A percentile compares a stretch with the other conserved stretches of the same genome.
Conservation (phyloP, 371 early-diverging fungal species). For the Rhizomucor miehei region DNA sequence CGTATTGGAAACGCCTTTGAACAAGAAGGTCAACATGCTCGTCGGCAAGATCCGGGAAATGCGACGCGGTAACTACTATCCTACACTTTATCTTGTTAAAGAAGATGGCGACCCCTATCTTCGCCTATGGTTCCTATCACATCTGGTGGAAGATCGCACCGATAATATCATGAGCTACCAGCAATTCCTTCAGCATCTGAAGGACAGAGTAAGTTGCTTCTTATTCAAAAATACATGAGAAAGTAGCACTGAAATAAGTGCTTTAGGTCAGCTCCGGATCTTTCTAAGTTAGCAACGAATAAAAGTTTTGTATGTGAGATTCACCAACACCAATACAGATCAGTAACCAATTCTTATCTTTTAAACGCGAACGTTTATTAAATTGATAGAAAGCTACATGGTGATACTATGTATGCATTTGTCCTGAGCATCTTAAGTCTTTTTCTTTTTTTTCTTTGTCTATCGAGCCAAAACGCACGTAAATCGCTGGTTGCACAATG, state of each 20-base stretch:
- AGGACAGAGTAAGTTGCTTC: slow-evolving; percentile 51
- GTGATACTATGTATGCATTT: too few species aligned
- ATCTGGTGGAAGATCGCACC: slow-evolving; percentile 90
- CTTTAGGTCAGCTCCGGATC: slow-evolving; percentile 13
- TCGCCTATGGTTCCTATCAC: slow-evolving; percentile 80
- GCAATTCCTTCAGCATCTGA: slow-evolving; percentile 69
- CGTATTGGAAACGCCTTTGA: slow-evolving; percentile 52
- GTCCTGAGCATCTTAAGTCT: too few species aligned
- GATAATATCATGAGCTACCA: slow-evolving; percentile 80
- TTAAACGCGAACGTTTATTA: too few species aligned
- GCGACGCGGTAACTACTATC: slow-evolving; percentile 60
- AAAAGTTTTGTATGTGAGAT: too few species aligned
- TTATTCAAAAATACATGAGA: too few species aligned
- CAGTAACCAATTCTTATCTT: too few species aligned
- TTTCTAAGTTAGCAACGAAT: slow-evolving; percentile 2
- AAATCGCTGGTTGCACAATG: too few species aligned
- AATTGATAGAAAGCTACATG: too few species aligned
- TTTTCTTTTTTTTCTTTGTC: too few species aligned
- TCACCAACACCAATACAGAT: too few species aligned
- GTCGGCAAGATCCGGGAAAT: slow-evolving; percentile 56
- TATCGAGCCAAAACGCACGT: too few species aligned
- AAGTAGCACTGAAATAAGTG: too few species aligned
- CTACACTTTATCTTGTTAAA: slow-evolving; percentile 74
- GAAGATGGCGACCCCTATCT: slow-evolving; percentile 89
- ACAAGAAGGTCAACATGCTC: slow-evolving; percentile 54